Evolutionary conservation across 371 early-diverging fungal species (phyloP).

Genomic region (Mucor piriformis): DNA sequence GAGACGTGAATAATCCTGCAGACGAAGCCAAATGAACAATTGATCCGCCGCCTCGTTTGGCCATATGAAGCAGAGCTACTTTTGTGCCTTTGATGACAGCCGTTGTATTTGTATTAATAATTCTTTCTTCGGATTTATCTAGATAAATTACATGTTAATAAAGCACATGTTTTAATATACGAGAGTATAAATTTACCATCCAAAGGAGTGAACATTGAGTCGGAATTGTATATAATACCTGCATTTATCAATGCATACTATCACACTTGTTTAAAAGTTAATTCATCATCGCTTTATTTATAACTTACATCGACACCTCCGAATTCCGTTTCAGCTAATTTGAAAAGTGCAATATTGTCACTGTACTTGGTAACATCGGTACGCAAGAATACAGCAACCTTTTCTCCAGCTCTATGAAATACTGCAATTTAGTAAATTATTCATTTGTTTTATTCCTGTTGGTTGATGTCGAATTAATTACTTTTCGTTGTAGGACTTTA

Average conservation of each 20-base stretch:
- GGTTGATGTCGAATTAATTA: constrained; percentile 11
- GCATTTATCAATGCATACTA: constrained; percentile 52
- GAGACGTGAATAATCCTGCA: constrained; percentile 25
- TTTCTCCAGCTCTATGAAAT: constrained; percentile 13
- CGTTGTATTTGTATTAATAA: constrained; percentile 67
- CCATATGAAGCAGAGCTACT: constrained; percentile 42
- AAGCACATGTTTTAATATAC: background rate
- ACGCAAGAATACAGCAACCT: constrained; percentile 47
- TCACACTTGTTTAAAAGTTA: background rate
- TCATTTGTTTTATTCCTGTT: too few species aligned
- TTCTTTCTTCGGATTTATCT: constrained; percentile 38
- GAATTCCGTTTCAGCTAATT: constrained; percentile 53
- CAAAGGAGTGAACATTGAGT: constrained; percentile 30
- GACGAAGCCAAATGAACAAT: constrained; percentile 51
- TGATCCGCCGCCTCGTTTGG: constrained; percentile 45
- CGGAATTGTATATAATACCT: constrained; percentile 51
- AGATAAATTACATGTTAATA: background rate
- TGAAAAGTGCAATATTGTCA: constrained; percentile 53
- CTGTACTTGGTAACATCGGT: constrained; percentile 65
- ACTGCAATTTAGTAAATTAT: background rate
- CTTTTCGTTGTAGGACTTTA: constrained; percentile 43
- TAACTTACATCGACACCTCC: constrained; percentile 63
- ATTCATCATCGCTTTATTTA: background rate
- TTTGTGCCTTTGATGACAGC: constrained; percentile 64
- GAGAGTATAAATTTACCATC: constrained; percentile 23